Evolutionary conservation across 2,329 filamentous ascomycete genomes (phyloP), one percentile per base, ranked within the genome.

Genomic region (Aspergillus pseudotamarii): DNA sequence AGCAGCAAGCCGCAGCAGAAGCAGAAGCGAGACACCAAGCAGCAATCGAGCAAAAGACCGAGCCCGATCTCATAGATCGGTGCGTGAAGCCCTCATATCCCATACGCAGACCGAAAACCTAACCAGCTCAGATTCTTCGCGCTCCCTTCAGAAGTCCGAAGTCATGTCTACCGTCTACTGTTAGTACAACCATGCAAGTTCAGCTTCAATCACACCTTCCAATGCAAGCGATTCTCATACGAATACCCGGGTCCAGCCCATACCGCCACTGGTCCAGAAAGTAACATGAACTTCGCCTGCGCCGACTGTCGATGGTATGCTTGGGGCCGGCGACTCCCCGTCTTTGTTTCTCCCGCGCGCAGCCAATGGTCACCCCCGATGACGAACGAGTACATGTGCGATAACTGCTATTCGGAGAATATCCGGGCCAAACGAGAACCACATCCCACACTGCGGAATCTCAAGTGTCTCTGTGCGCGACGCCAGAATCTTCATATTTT

Each of bases 181-280:
- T 36, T 68, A 3, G 58, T 66, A 6, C 64, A 66, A 26, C 64
- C 60, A 23, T 63, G 64, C 60, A 68, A 66, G 59, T 68, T 62
- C n/a, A 38, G 64, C 34, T 5, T 63, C 6, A 32, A 8, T 1
- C 64, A 68, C 34, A 38, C n/a, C 11, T 36, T 36, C 21, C 23
- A 9, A 12, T 55, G 51, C 32, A 6, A 36, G 21, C 32, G 28
- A 55, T 19, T 55, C 6, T 38, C 1, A 2, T 55, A 55, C 11
- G 30, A 16, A 8, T 38, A 38, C 30, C 51, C 51, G 1, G 51
- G 51, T 10, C 51, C 51, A 1, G n/a, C 32, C 9, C 51, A 36
- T 19, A 21, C 30, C 4, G 8, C 5, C 19, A 5, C 1, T 0
- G 28, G 30, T 19, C 32, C 51, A 3, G 51, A 54, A 8, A 10